A percentile compares a stretch with the other conserved stretches of the same genome.
Evolutionary conservation across 257 asterid species (phyloP).

Genomic region (Przewalskia tangutica): DNA sequence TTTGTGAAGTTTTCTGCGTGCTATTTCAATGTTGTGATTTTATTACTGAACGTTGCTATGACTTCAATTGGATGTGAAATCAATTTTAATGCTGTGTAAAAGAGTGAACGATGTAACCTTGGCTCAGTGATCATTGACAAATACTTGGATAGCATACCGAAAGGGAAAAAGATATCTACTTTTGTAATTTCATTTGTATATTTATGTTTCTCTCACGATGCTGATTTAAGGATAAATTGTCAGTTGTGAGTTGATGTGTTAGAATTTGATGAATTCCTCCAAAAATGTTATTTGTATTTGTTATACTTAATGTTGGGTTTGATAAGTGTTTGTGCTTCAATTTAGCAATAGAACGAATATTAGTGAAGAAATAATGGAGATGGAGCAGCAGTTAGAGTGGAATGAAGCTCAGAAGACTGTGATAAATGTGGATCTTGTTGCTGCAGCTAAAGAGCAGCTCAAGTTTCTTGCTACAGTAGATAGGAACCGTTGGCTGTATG

Average conservation of each 20-base stretch:
- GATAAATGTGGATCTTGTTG: slow-evolving; percentile 62
- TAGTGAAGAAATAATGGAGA: slow-evolving; percentile 29
- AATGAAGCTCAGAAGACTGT: slow-evolving; percentile 57
- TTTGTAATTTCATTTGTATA: not conserved
- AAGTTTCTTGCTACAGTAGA: slow-evolving; percentile 74
- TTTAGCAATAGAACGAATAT: not conserved
- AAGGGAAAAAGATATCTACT: not conserved
- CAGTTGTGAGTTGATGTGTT: not conserved
- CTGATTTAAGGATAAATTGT: not conserved
- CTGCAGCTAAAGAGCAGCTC: slow-evolving; percentile 70
- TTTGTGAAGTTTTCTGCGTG: not conserved
- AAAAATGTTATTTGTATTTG: not conserved
- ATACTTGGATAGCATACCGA: not conserved
- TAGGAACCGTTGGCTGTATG: slow-evolving; percentile 81
- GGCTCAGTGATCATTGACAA: not conserved
- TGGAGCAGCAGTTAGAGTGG: slow-evolving; percentile 76
- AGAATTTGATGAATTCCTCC: not conserved
- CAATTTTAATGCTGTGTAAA: not conserved
- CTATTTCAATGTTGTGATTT: not conserved
- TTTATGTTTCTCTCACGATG: not conserved
- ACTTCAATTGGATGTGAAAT: not conserved
- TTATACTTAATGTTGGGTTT: not conserved
- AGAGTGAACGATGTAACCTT: not conserved
- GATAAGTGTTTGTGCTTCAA: not conserved
- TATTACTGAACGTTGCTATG: not conserved